Base-by-base conservation (phyloP, 139 green algal genomes). In the Haematococcus lacustris region DNA sequence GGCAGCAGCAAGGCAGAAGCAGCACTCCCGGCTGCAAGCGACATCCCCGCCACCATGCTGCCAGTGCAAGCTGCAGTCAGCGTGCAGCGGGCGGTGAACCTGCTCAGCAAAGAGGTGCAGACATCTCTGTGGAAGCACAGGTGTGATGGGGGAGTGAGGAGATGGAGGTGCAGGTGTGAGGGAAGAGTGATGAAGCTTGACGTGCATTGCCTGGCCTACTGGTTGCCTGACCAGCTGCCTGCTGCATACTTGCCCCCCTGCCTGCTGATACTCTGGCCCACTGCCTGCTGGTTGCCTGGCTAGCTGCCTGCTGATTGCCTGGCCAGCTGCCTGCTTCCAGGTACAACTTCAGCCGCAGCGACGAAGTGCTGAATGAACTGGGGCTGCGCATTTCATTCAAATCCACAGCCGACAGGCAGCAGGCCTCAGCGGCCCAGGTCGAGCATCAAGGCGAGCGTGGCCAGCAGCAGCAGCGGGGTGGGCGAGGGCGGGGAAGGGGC, bases 1-100 rank as follows among this genome's bases (percentile, higher is more conserved):
- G 53, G 4, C 53, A 26, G 47, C 47, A 57, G n/a, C n/a, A n/a
- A n/a, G n/a, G n/a, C n/a, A n/a, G n/a, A n/a, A n/a, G n/a, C n/a
- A n/a, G n/a, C n/a, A n/a, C n/a, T n/a, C n/a, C n/a, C n/a, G n/a
- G n/a, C n/a, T n/a, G n/a, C n/a, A n/a, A n/a, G n/a, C n/a, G n/a
- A n/a, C n/a, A n/a, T n/a, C n/a, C n/a, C n/a, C n/a, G n/a, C n/a
- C n/a, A n/a, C n/a, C n/a, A n/a, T n/a, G n/a, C n/a, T n/a, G n/a
- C n/a, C n/a, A n/a, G n/a, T n/a, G n/a, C n/a, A n/a, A n/a, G n/a
- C n/a, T n/a, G n/a, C n/a, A n/a, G n/a, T n/a, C 51, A 96, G 96
- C 66, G 71, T 84, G 32, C 33, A 78, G 38, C 51, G 39, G 61
- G 17, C 34, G 30, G 23, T 74, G 26, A 67, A 74, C n/a, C 2